A percentile compares a stretch with the other conserved stretches of the same genome.
Evolutionary conservation across 768 basidiomycete genomes (phyloP).

Genomic region (Arthromyces matolae): DNA sequence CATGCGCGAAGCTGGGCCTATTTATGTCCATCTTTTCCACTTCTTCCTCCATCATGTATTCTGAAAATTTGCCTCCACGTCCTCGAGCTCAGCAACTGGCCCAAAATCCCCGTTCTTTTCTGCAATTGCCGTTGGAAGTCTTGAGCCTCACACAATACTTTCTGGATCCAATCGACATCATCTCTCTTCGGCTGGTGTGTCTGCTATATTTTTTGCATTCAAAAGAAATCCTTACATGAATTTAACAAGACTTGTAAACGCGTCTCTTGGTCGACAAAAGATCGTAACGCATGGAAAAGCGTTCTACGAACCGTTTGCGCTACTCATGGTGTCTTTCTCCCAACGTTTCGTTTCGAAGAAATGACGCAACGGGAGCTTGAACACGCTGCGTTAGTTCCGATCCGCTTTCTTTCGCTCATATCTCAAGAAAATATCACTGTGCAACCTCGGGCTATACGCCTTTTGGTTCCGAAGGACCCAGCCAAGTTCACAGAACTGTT

Average conservation of each 20-base stretch:
- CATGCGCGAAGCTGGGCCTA: no score
- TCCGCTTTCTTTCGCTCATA: not conserved
- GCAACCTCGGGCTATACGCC: conserved; percentile 1
- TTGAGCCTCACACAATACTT: conserved; percentile 3
- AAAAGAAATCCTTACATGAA: no score
- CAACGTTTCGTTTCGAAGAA: not conserved
- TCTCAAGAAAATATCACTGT: not conserved
- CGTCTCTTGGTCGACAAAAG: not conserved
- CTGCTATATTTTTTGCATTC: not conserved
- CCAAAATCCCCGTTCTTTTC: not conserved
- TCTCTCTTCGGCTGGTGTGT: conserved; percentile 5
- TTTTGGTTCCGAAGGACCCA: not conserved
- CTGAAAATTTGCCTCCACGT: no score
- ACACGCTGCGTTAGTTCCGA: conserved; percentile 2
- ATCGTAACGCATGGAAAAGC: not conserved
- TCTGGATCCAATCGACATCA: conserved; percentile 7
- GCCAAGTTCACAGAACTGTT: conserved; percentile 5
- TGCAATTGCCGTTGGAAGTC: conserved; percentile 2
- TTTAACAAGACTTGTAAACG: conserved; percentile 4
- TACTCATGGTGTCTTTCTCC: conserved; percentile 2
- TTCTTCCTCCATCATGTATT: no score
- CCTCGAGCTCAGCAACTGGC: no score
- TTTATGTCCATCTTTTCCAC: no score
- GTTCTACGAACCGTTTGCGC: conserved; percentile 3
- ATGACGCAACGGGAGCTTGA: conserved; percentile 6